A percentile compares a stretch with the other conserved stretches of the same genome.
phyloP scores from a whole-genome alignment of 495 filamentous ascomycete genomes.

The Podospora comata region DNA sequence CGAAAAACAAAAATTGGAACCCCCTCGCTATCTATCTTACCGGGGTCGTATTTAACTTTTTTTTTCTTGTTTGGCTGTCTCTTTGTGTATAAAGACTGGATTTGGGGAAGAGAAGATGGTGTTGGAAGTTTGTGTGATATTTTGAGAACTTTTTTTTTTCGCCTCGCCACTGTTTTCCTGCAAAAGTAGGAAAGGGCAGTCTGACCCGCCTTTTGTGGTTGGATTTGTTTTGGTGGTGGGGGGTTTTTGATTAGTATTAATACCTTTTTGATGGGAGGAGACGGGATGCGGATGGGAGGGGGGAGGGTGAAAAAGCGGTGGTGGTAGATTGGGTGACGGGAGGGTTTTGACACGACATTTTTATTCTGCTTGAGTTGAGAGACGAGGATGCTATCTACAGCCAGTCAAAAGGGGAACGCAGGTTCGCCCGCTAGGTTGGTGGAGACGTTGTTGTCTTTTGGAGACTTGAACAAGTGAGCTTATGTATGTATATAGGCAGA shows the following conservation, averaged over 20 bases:
- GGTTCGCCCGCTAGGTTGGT: not conserved
- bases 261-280: constrained; percentile 1
- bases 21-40: no score
- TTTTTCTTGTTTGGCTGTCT: not conserved
- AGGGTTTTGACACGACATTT: no score
- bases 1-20: no score
- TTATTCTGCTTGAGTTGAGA: no score
- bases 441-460: no score
- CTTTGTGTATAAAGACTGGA: not conserved
- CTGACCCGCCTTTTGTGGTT: constrained; percentile 5
- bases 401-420: constrained; percentile 8
- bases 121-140: not conserved
- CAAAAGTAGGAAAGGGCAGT: not conserved
- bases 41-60: not conserved
- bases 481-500: no score
- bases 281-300: not conserved
- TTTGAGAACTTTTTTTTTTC: not conserved
- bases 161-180: not conserved
- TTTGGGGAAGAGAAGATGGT: not conserved
- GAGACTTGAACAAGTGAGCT: no score
- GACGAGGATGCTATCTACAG: no score
- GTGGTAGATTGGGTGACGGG: not conserved
- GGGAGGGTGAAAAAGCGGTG: not conserved
- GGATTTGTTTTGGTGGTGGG: not conserved
- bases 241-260: not conserved